These are phyloP conservation scores for Oryza australiensis DNA, from an alignment of 176 grass and related monocot species.

Conservation along the genomic window DNA sequence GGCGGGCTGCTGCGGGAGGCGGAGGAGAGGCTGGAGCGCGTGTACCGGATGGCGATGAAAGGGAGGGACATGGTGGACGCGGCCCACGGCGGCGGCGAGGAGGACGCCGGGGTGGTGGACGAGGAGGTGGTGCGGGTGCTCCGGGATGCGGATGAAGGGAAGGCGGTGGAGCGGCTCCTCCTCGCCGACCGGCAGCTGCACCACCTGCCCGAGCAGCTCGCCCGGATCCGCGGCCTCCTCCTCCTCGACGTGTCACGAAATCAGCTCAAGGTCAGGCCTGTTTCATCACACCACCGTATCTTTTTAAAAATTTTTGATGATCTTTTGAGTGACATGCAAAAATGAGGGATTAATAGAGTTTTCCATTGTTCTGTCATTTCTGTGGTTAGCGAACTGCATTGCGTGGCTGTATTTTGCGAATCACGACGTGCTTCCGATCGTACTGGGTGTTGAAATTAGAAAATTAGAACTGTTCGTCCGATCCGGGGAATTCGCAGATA, in stretches of 20 bases:
- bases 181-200: slow-evolving; percentile 51
- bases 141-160: slow-evolving; percentile 50
- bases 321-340: no score
- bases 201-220: slow-evolving; percentile 57
- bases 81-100: neutral
- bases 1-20: slow-evolving; percentile 55
- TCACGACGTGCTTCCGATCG: neutral
- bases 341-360: no score
- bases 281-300: neutral
- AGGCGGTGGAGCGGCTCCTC: slow-evolving; percentile 41
- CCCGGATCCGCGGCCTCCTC: slow-evolving; percentile 58
- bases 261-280: slow-evolving; percentile 65
- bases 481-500: neutral
- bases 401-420: neutral
- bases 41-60: slow-evolving; percentile 61
- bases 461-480: neutral
- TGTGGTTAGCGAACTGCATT: neutral
- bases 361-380: no score
- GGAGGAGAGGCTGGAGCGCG: slow-evolving; percentile 63
- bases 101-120: slow-evolving; percentile 36
- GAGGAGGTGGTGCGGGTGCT: slow-evolving; percentile 77
- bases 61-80: slow-evolving; percentile 29
- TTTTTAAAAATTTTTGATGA: no score
- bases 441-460: neutral
- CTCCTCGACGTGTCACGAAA: slow-evolving; percentile 72